Evolutionary conservation across 2,329 filamentous ascomycete species (phyloP), one percentile per base, ranked within the genome.

Genomic region (Cordyceps cicadae): DNA sequence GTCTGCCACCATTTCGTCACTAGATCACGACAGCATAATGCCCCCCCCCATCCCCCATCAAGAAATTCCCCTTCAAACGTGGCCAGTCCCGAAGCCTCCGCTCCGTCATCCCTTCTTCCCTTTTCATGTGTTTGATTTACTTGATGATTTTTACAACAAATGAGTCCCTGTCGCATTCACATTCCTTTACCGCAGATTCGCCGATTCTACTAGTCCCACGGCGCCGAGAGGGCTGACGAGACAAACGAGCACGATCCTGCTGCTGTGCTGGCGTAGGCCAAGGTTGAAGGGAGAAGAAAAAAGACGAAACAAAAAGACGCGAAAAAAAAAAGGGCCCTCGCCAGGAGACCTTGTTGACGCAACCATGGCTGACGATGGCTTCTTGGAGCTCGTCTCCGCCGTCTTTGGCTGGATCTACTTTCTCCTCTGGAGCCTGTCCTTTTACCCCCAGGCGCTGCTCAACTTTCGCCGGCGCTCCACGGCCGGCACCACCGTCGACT

Each of bases 361-460:
- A 19, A 24, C 41, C 54, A 62, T 62, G 60, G 68, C 8, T 29
- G 32, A 7, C 21, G 24, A 15, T 21, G 54, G 70, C 58, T 76
- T 83, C 64, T 78, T 86, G 62, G 66, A 71, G 34, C 67, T 79
- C 61, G 59, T 84, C 19, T 85, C 82, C 55, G 81, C 77, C 69
- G 69, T 88, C 37, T 83, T 89, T 67, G 89, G 89, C 72, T 92
- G 89, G 88, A 75, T 87, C 69, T 92, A 92, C 74, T 87, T 84
- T 64, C 65, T 86, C 54, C 85, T 83, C 73, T 94, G 93, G 93
- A 93, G 89, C 14, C 76, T 87, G 17, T 96, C 91, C 17, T 97
- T 97, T 77, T 97, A 97, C 72, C 92, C 93, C 1, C 94, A 97
- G 71, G 85, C 89, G 7, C 75, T 95, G 63, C 82, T 91, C 64